phyloP scores from a whole-genome alignment of 2,329 filamentous ascomycete species.

The Nemania diffusa region DNA sequence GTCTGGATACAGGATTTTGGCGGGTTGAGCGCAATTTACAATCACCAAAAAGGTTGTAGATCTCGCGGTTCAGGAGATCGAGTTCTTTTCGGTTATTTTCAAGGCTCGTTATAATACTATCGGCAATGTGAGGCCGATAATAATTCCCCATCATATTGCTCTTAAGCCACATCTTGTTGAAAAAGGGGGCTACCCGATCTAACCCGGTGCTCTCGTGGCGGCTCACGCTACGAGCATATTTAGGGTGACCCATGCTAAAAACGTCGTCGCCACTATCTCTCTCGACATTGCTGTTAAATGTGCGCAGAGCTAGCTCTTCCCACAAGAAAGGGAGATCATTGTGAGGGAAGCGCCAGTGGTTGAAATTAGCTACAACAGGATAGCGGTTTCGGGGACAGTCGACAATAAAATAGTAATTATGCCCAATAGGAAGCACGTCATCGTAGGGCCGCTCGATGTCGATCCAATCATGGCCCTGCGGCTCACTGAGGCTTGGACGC shows the following conservation, averaged over 20 bases:
- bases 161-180: not conserved
- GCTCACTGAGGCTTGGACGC: not conserved
- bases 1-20: not conserved
- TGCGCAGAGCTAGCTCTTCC: not conserved
- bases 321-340: constrained; percentile 5
- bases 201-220: not conserved
- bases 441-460: not conserved
- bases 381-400: not conserved
- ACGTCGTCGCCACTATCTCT: not conserved
- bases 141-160: constrained; percentile 27
- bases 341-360: constrained; percentile 31
- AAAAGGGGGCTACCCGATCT: constrained; percentile 10
- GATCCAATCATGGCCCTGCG: not conserved
- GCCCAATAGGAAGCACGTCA: not conserved
- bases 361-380: constrained; percentile 22
- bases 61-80: too few species aligned
- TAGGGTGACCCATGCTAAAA: not conserved
- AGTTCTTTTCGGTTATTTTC: too few species aligned
- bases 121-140: not conserved
- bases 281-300: not conserved
- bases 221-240: not conserved
- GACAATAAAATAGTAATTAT: constrained; percentile 22
- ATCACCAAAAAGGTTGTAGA: not conserved
- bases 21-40: not conserved
- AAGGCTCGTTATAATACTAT: not conserved